Base-by-base conservation (phyloP, 2,329 filamentous ascomycete species). In the Diaporthe ilicicola region DNA sequence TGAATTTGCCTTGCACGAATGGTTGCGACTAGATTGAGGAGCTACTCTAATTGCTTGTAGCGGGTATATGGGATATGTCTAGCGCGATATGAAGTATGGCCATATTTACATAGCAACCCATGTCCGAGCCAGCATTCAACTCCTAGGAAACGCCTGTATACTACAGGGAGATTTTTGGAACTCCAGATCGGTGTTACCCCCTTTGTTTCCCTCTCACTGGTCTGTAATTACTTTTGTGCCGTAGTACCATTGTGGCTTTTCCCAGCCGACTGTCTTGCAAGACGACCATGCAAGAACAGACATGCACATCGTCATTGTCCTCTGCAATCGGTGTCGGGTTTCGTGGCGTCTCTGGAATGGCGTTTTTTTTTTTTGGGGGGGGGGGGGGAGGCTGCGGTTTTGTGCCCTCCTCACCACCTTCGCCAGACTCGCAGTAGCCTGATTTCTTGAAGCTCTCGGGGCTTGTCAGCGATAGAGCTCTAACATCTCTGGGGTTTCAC, bases 121-220 rank as follows among this genome's bases (percentile, higher is more conserved):
- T 10, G 48, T 64, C 27, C 3, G 42, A 48, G n/a, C 29, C 44
- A 50, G n/a, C 7, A 12, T 44, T 50, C 29, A 22, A 64, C 44
- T 37, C 59, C 59, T 13, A 32, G n/a, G 9, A 37, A 64, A 64
- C 59, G 59, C 59, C 59, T 37, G 56, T 54, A 27, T 62, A 39
- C 56, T 48, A 27, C 32, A 27, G 29, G 8, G 13, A 24, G 8
- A 8, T 3, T 17, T 17, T n/a, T 15, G 4, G 4, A 55, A 37
- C 53, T 37, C 53, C n/a, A 10, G n/a, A 8, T 55, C 19, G 19
- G 2, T 22, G 9, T 24, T 22, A 12, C 19, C 4, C 7, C 17
- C 19, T 54, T 7, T 9, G 32, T 34, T 34, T 34, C 32, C 9
- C 32, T 34, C 4, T 34, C 4, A 34, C 32, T 34, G 32, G 9